Conservation (phyloP, 140 eudicot species). For the Anethum foeniculum region DNA sequence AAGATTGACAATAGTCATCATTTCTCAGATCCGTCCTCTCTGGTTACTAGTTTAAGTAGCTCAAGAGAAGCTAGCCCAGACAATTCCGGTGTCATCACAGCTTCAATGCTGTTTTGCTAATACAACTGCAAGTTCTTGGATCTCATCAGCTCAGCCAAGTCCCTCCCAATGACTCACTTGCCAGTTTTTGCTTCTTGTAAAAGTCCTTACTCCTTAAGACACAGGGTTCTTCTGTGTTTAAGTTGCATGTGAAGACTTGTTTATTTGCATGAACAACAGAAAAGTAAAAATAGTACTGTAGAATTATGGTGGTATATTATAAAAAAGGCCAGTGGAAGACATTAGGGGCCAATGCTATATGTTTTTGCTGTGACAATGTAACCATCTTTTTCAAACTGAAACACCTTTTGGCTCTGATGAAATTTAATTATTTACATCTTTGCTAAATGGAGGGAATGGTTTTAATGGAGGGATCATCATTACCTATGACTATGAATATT, state of each 20-base stretch:
- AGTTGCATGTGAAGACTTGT: not conserved
- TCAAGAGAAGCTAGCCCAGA: constrained; percentile 75
- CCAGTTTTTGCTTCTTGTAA: constrained; percentile 11
- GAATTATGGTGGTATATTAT: not conserved
- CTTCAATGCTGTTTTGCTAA: constrained; percentile 13
- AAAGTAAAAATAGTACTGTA: not conserved
- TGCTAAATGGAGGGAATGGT: constrained; percentile 3
- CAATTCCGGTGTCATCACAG: constrained; percentile 17
- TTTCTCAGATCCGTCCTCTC: constrained; percentile 44
- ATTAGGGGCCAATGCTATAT: not conserved
- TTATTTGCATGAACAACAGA: constrained; percentile 26
- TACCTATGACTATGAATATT: not conserved
- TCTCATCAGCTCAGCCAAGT: constrained; percentile 2
- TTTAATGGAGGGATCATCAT: not conserved
- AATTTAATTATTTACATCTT: not conserved
- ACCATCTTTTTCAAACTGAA: not conserved
- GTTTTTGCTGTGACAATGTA: not conserved
- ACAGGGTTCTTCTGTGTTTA: not conserved
- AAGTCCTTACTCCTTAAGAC: not conserved
- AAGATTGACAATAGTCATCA: constrained; percentile 28
- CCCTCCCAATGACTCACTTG: constrained; percentile 12
- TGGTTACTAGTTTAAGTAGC: constrained; percentile 54
- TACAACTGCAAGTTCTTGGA: not conserved
- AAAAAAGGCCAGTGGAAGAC: constrained; percentile 14
- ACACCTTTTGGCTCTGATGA: not conserved